A percentile compares a stretch with the other conserved stretches of the same genome.
These are phyloP conservation scores for Blastocystis sp. DNA, from an alignment of 352 stramenopile species.

Conservation along the genomic window DNA sequence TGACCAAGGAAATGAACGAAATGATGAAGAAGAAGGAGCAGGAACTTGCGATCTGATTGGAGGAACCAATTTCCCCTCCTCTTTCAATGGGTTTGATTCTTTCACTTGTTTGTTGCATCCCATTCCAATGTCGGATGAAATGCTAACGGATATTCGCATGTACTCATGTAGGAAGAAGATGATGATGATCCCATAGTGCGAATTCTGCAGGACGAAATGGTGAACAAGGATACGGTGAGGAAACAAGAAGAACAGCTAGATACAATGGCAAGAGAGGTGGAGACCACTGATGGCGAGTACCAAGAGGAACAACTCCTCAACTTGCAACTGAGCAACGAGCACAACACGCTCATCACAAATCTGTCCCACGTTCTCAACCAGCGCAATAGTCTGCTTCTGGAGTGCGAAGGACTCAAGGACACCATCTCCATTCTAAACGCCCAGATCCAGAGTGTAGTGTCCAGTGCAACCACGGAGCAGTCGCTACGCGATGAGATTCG, in stretches of 20 bases:
- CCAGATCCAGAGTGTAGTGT: neutral
- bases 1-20: slow-evolving; percentile 41
- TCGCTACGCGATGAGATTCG: neutral
- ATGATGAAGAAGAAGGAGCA: slow-evolving; percentile 56
- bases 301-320: slow-evolving; percentile 20
- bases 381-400: slow-evolving; percentile 12
- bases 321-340: slow-evolving; percentile 8
- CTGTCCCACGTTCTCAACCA: slow-evolving; percentile 42
- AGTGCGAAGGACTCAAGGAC: slow-evolving; percentile 35
- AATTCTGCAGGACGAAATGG: slow-evolving; percentile 37
- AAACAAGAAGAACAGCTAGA: slow-evolving; percentile 45
- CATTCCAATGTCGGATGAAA: slow-evolving; percentile 1
- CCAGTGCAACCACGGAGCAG: neutral
- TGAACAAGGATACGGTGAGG: slow-evolving; percentile 41
- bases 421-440: neutral
- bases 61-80: neutral
- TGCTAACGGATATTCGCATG: slow-evolving; percentile 43
- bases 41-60: slow-evolving; percentile 50
- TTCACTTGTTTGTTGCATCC: neutral
- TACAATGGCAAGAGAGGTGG: neutral
- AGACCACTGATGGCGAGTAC: neutral
- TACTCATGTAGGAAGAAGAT: neutral
- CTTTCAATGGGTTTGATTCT: neutral
- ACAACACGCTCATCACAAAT: slow-evolving; percentile 48
- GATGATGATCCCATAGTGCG: neutral